Base-by-base conservation (phyloP, 306 rosid genomes). In the Senna siamea region DNA sequence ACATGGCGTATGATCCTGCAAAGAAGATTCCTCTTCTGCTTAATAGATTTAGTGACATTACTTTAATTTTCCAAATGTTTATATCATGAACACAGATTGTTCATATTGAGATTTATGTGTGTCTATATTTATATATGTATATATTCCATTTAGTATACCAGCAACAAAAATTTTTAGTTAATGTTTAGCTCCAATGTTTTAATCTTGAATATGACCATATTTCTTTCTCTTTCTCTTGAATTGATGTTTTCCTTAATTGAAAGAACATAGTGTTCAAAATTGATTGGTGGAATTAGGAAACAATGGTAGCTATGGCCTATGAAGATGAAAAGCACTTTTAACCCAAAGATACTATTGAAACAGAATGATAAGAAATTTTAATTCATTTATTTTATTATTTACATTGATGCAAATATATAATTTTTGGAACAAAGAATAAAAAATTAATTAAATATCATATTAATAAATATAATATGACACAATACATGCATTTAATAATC, bases 331-430 rank as follows among this genome's bases (percentile, higher is more conserved):
- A 75, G 75, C 74, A 68, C 77, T 62, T 76, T 41, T 32, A 50
- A 61, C 69, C 72, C 10, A 46, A 19, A 77, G 72, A 72, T 79
- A 54, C 70, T 53, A 74, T 73, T 76, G 54, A 73, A 7, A 38
- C 0, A 38, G 9, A 38, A 57, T 12, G 18, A 47, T 0, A 13
- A 41, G 47, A 3, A 41, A 26, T 26, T 26, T 26, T n/a, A n/a
- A n/a, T n/a, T n/a, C n/a, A n/a, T n/a, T n/a, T n/a, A n/a, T n/a
- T n/a, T n/a, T n/a, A n/a, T n/a, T n/a, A n/a, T n/a, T n/a, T n/a
- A n/a, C n/a, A n/a, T n/a, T n/a, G n/a, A n/a, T n/a, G n/a, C n/a
- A n/a, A n/a, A n/a, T n/a, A n/a, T n/a, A n/a, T n/a, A n/a, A n/a
- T n/a, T n/a, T n/a, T n/a, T n/a, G n/a, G n/a, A n/a, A n/a, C n/a